phyloP scores from a whole-genome alignment of 306 rosid species.

The Ormosia emarginata region DNA sequence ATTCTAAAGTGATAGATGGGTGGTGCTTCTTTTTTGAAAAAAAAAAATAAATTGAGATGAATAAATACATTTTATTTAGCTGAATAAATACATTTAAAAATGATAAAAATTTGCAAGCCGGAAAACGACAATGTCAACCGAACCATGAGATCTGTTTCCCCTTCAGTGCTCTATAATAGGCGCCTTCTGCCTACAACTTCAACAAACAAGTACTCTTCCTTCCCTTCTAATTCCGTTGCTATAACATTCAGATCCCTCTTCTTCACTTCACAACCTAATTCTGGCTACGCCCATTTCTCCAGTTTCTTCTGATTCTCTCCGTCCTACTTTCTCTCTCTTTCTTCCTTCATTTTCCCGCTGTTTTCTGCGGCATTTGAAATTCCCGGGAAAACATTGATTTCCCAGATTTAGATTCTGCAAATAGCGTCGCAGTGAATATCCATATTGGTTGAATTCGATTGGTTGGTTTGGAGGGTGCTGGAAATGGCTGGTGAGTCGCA shows the following conservation, averaged over 20 bases:
- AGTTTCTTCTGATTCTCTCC: neutral
- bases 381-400: neutral
- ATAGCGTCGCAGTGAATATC: neutral
- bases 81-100: no score
- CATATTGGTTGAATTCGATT: neutral
- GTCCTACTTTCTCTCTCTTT: neutral
- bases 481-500: constrained; percentile 50
- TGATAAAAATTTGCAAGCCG: neutral
- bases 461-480: neutral
- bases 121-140: neutral
- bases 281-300: neutral
- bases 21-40: no score
- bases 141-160: neutral
- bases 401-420: neutral
- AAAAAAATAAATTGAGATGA: no score
- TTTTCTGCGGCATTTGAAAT: constrained; percentile 12
- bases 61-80: no score
- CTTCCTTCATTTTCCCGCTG: constrained; percentile 16
- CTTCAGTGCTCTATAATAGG: neutral
- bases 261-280: neutral
- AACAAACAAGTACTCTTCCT: neutral
- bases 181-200: neutral
- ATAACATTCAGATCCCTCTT: neutral
- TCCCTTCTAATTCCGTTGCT: neutral
- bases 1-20: no score